Percentiles rank a stretch among this genome's conserved stretches.
Conservation (phyloP, 176 grass and related monocot species). For the bread wheat (Triticum aestivum) region IWGSC_CS_RefSeq_v2.1 NC_057808.1:427938849-427939348, state of each 20-base stretch:
- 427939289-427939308: constrained; percentile 28
- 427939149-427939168: constrained; percentile 92
- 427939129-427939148: constrained; percentile 42
- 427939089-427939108: constrained; percentile 49
- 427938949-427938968: constrained; percentile 48
- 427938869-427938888: constrained; percentile 26
- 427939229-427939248: neutral
- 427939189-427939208: constrained; percentile 57
- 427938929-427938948: neutral
- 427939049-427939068: constrained; percentile 86
- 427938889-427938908: constrained; percentile 50
- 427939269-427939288: neutral
- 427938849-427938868: neutral
- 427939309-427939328: constrained; percentile 34
- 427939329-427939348: constrained; percentile 66
- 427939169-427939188: constrained; percentile 86
- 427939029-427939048: constrained; percentile 60
- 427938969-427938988: constrained; percentile 88
- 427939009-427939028: constrained; percentile 78
- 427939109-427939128: constrained; percentile 36
- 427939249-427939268: neutral
- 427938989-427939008: constrained; percentile 52
- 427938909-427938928: constrained; percentile 45
- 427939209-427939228: neutral
- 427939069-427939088: constrained; percentile 18